A percentile compares a stretch with the other conserved stretches of the same genome.
Evolutionary conservation across 2,329 filamentous ascomycete genomes (phyloP).

Genomic region (Boeremia lycopersici): DNA sequence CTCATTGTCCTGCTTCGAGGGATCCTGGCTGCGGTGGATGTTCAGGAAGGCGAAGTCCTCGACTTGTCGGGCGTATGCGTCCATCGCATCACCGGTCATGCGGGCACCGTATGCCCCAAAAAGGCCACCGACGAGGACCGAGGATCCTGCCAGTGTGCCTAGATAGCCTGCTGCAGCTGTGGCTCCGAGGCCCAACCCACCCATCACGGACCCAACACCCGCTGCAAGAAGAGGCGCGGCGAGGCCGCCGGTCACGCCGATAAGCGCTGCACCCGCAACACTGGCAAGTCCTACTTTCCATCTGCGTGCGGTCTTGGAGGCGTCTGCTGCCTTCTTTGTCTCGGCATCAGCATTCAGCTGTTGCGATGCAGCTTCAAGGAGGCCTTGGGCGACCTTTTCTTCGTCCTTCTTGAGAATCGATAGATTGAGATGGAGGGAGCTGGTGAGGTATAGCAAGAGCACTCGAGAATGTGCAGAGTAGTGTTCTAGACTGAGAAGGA

Average conservation of each 20-base stretch:
- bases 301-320: constrained; percentile 67
- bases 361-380: constrained; percentile 72
- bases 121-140: constrained; percentile 78
- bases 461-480: constrained; percentile 77
- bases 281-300: constrained; percentile 87
- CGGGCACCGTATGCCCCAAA: constrained; percentile 90
- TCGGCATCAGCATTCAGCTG: constrained; percentile 79
- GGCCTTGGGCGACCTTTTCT: constrained; percentile 72
- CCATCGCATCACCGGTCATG: constrained; percentile 85
- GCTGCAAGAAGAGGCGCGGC: constrained; percentile 78
- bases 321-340: constrained; percentile 72
- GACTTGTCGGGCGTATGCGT: constrained; percentile 83
- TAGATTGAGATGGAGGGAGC: constrained; percentile 71
- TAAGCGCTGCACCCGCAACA: constrained; percentile 84
- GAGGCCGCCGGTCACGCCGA: constrained; percentile 80
- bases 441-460: constrained; percentile 71
- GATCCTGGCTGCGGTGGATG: constrained; percentile 55
- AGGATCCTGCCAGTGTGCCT: constrained; percentile 78
- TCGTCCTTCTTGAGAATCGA: constrained; percentile 73
- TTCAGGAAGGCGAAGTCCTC: constrained; percentile 88
- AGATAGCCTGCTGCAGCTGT: constrained; percentile 78
- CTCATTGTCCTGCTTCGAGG: constrained; percentile 57
- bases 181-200: constrained; percentile 75
- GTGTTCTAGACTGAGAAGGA: constrained; percentile 76
- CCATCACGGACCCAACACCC: constrained; percentile 79